Base-by-base conservation (phyloP, 176 grass and related monocot genomes). In the Bonia amplexicaulis region DNA sequence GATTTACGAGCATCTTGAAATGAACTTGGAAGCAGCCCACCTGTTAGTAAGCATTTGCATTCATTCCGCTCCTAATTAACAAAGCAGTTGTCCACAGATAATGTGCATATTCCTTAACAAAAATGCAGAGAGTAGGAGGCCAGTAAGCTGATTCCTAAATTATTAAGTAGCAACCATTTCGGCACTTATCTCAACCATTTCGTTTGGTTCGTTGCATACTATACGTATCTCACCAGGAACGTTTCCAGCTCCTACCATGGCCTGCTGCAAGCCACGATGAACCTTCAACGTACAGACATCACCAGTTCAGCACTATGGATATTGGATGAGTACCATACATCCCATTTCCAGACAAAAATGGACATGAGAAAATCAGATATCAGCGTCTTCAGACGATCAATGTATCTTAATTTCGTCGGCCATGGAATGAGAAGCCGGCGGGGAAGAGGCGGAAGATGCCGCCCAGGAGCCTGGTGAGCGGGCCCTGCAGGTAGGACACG, bases 401-500 rank as follows among this genome's bases (percentile, higher is more conserved):
- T 68, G 8, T 6, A 27, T 20, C 0, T 12, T 67, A 8, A 27
- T 13, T 23, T 52, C 57, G 47, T 0, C 10, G 16, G 37, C 35
- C 55, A 81, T 83, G 67, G 85, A 93, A 80, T 27, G 86, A 86
- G 88, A 90, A 90, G 0, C 88, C 73, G 27, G 88, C 85, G 5
- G 88, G 82, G 53, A 77, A 74, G 82, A 88, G 77, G 78, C 35
- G 82, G 85, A 93, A 82, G 51, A 88, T 74, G 49, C 78, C 77
- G n/a, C 73, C 78, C 73, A 90, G 6, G 1, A 90, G 60, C 27
- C 89, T 57, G 33, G 85, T 80, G 80, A 90, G 85, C 60, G 85
- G 89, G 3, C 89, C 89, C 85, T 87, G 75, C 29, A 87, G 75
- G 80, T 87, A 90, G 68, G 89, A 90, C 1, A 87, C 80, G 80